Percentiles rank a stretch among this genome's conserved stretches.
These are phyloP conservation scores for Stereum hirsutum DNA, from an alignment of 1,284 basidiomycete species.

Conservation along the genomic window DNA sequence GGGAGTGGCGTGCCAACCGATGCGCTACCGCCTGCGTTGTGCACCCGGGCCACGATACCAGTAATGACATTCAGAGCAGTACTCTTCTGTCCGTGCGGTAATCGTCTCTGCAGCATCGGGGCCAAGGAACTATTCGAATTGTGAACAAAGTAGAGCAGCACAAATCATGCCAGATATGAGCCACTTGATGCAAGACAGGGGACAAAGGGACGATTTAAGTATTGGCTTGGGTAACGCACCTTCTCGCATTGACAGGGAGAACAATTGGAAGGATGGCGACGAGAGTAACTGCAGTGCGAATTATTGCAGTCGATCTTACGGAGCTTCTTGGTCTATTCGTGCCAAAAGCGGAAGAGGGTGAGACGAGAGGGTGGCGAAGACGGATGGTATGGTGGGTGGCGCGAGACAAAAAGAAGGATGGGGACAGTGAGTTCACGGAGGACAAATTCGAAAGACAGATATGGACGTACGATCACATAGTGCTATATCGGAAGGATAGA, in stretches of 20 bases:
- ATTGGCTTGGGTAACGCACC: conserved; percentile 16
- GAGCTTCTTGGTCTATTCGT: conserved; percentile 43
- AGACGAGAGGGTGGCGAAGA: conserved; percentile 10
- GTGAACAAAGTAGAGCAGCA: conserved; percentile 9
- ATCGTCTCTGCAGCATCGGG: conserved; percentile 58
- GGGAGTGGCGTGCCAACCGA: too few species aligned
- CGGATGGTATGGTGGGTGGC: conserved; percentile 1
- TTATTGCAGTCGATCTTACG: conserved; percentile 54
- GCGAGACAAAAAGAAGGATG: conserved; percentile 1
- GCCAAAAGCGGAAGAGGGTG: conserved; percentile 10
- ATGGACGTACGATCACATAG: conserved; percentile 38
- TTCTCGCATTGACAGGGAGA: conserved; percentile 47
- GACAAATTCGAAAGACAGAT: too few species aligned
- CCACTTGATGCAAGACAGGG: background rate
- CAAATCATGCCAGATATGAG: too few species aligned
- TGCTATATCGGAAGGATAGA: conserved; percentile 29
- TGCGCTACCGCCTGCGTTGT: background rate
- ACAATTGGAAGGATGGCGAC: conserved; percentile 40
- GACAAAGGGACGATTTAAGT: conserved; percentile 4
- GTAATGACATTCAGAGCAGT: conserved; percentile 55
- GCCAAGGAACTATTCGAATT: conserved; percentile 45
- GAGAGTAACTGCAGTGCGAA: conserved; percentile 50
- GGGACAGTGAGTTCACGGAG: too few species aligned
- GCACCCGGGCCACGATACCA: conserved; percentile 32
- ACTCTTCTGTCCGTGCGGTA: conserved; percentile 39